Conservation (phyloP, 768 basidiomycete genomes). For the Russula emetica region DNA sequence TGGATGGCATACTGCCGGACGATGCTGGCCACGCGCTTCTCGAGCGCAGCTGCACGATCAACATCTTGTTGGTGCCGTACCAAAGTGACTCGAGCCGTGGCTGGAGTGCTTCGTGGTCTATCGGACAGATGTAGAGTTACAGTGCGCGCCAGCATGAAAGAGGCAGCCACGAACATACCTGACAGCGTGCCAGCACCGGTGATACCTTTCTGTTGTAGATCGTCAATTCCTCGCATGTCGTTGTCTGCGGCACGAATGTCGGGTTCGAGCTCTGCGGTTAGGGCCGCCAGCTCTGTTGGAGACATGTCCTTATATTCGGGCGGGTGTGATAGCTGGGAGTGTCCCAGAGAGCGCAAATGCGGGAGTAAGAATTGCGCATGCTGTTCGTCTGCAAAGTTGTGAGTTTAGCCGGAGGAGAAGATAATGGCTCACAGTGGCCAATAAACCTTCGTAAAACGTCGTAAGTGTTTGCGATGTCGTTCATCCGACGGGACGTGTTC, state of each 20-base stretch:
- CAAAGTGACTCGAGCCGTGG: slow-evolving; percentile 64
- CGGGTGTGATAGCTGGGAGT: slow-evolving; percentile 39
- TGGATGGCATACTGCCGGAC: slow-evolving; percentile 69
- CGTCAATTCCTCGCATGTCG: slow-evolving; percentile 73
- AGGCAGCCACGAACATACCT: slow-evolving; percentile 36
- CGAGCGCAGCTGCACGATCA: slow-evolving; percentile 53
- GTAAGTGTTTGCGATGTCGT: slow-evolving; percentile 57
- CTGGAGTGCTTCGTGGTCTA: slow-evolving; percentile 60
- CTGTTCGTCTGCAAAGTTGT: slow-evolving; percentile 56
- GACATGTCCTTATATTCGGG: slow-evolving; percentile 64
- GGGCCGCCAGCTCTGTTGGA: slow-evolving; percentile 61
- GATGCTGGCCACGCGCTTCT: slow-evolving; percentile 58
- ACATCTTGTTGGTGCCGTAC: slow-evolving; percentile 57
- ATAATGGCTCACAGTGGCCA: slow-evolving; percentile 50
- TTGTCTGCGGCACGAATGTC: slow-evolving; percentile 81
- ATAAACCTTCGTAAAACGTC: slow-evolving; percentile 74
- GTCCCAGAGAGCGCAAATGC: slow-evolving; percentile 71
- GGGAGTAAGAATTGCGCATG: slow-evolving; percentile 72
- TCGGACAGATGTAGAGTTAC: background rate
- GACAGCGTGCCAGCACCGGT: slow-evolving; percentile 66
- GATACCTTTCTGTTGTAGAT: slow-evolving; percentile 65
- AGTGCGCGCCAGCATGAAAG: background rate
- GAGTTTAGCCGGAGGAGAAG: background rate
- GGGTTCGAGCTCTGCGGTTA: slow-evolving; percentile 74
- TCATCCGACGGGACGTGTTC: slow-evolving; percentile 55